Evolutionary conservation across 2,329 filamentous ascomycete species (phyloP).

Genomic region (Chrysosporium keratinophilum): DNA sequence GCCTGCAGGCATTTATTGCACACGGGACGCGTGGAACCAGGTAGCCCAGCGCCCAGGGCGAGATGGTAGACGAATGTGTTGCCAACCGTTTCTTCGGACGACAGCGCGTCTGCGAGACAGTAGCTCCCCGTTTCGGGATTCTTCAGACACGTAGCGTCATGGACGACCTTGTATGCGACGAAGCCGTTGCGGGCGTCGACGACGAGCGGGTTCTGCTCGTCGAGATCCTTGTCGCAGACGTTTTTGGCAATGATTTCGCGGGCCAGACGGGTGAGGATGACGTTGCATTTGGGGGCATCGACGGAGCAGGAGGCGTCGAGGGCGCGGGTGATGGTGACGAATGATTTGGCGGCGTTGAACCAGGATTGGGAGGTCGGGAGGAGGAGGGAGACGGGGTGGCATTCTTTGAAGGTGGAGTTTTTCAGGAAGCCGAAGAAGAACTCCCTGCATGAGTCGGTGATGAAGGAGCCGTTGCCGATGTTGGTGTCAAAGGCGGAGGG

Average conservation of each 20-base stretch:
- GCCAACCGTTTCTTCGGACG: constrained; percentile 54
- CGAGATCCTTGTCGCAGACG: constrained; percentile 64
- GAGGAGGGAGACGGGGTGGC: constrained; percentile 75
- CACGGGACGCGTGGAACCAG: constrained; percentile 55
- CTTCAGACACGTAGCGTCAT: constrained; percentile 68
- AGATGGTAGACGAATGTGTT: constrained; percentile 79
- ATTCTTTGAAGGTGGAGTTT: constrained; percentile 57
- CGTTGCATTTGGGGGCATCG: constrained; percentile 54
- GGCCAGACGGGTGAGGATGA: constrained; percentile 56
- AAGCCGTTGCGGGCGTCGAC: constrained; percentile 66
- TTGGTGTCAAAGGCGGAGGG: constrained; percentile 59
- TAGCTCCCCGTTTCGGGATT: constrained; percentile 57
- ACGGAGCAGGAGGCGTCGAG: constrained; percentile 69
- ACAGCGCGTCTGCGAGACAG: constrained; percentile 71
- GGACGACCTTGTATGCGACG: constrained; percentile 64
- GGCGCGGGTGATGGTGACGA: constrained; percentile 61
- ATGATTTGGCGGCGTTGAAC: constrained; percentile 65
- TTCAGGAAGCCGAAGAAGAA: constrained; percentile 58
- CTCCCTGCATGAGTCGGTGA: constrained; percentile 37
- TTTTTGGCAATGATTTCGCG: constrained; percentile 49
- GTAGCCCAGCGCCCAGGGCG: constrained; percentile 63
- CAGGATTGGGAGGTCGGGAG: constrained; percentile 75
- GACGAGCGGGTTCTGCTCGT: constrained; percentile 57
- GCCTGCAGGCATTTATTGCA: constrained; percentile 67
- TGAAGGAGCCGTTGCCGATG: constrained; percentile 51